Percentiles rank a stretch among this genome's conserved stretches.
phyloP scores from a whole-genome alignment of 441 rosid genomes.

The Eutrema salsugineum region DNA sequence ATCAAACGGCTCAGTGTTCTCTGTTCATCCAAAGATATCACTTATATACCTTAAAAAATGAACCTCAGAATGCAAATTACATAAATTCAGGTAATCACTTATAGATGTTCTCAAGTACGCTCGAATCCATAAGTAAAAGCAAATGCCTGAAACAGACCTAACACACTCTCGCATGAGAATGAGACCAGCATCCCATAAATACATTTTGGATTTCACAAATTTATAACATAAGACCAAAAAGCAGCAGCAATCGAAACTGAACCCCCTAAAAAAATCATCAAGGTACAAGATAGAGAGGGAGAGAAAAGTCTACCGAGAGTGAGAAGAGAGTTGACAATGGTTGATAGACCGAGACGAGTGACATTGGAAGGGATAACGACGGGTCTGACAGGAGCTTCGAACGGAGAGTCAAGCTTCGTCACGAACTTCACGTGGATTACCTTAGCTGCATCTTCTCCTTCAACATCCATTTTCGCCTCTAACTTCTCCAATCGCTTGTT shows the following conservation, averaged over 20 bases:
- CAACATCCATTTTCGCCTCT: conserved; percentile 40
- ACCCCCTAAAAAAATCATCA: neutral
- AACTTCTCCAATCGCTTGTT: neutral
- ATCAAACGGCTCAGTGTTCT: conserved; percentile 74
- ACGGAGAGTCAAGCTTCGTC: conserved; percentile 69
- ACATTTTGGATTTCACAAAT: neutral
- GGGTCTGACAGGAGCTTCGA: conserved; percentile 49
- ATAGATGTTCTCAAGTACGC: neutral
- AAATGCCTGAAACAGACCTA: neutral
- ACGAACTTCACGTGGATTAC: conserved; percentile 73
- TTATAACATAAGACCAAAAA: neutral
- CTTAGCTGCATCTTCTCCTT: conserved; percentile 48
- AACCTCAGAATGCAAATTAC: neutral
- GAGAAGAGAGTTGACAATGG: conserved; percentile 74
- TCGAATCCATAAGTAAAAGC: neutral
- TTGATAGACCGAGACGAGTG: conserved; percentile 88
- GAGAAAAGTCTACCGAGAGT: conserved; percentile 40
- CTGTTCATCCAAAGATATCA: conserved; percentile 38
- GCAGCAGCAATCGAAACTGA: neutral
- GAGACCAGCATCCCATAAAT: neutral
- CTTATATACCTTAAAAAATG: neutral
- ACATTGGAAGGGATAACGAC: conserved; percentile 83
- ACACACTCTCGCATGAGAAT: neutral
- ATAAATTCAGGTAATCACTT: neutral
- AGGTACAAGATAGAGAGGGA: neutral